Percentiles rank a stretch among this genome's conserved stretches.
These are phyloP conservation scores for Globisporangium alternatum DNA, from an alignment of 352 stramenopile genomes.

Conservation along the genomic window DNA sequence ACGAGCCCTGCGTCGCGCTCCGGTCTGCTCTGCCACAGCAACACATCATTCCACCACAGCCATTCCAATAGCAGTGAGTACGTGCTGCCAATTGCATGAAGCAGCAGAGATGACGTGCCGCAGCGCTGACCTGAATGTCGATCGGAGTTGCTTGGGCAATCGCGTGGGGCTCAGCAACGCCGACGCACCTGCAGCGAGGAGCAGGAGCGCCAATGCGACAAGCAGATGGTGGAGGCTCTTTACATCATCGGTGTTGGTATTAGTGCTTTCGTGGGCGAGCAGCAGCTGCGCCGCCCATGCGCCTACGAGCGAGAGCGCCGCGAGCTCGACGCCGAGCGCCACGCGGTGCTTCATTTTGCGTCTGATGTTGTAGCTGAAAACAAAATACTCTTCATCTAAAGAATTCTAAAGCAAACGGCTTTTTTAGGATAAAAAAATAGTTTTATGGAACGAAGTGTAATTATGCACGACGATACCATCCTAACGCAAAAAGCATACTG, in stretches of 20 bases:
- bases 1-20: slow-evolving; percentile 59
- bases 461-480: too few species aligned
- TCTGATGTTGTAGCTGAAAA: too few species aligned
- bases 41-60: neutral
- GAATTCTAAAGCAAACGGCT: too few species aligned
- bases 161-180: slow-evolving; percentile 3
- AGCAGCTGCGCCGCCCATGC: slow-evolving; percentile 8
- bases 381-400: too few species aligned
- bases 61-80: neutral
- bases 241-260: neutral
- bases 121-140: slow-evolving; percentile 10
- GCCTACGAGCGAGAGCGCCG: slow-evolving; percentile 2
- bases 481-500: too few species aligned
- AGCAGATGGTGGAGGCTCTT: slow-evolving; percentile 1
- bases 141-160: slow-evolving; percentile 7
- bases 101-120: neutral
- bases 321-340: slow-evolving; percentile 14
- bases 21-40: slow-evolving; percentile 22
- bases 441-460: too few species aligned
- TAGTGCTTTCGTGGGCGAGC: neutral
- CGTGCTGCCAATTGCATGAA: neutral
- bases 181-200: neutral
- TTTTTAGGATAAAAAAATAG: too few species aligned
- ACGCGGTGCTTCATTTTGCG: slow-evolving; percentile 9
- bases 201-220: slow-evolving; percentile 1